Base-by-base conservation (phyloP, 352 stramenopile species). In the Globisporangium cylindrosporum region DNA sequence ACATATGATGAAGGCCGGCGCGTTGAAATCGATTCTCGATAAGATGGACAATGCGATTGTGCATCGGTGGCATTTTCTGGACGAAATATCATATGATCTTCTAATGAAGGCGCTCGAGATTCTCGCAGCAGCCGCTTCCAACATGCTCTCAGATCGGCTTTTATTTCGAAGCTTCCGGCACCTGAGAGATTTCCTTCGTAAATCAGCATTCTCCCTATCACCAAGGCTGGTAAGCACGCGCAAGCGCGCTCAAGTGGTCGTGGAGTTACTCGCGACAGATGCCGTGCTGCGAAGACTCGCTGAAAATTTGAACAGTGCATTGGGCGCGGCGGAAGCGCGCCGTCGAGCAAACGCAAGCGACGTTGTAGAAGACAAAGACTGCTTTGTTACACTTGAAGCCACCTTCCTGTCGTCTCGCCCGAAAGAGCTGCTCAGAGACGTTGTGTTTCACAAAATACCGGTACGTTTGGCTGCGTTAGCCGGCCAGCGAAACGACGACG, bases 341-440 rank as follows among this genome's bases (percentile, higher is more conserved):
- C 1, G 1, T 25, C 5, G 25, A 66, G 10, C 20, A 58, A n/a
- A 32, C 48, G 20, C 8, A 4, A 34, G 48, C 27, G 27, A 32
- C 4, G 8, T 22, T 49, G 48, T 3, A 7, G 15, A 12, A 9
- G 59, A 55, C 51, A 48, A 71, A 57, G 10, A 75, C 51, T 22
- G 18, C 5, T 41, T 73, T 72, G 15, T 59, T 49, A 64, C 73
- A 46, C 61, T 79, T 10, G 24, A 67, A 65, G 57, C 70, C 36
- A 58, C 77, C 48, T 58, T 79, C 7, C 49, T 71, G 62, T 77
- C 67, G 15, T 73, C 34, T 34, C 64, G 69, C 67, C 34, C 38
- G 8, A 74, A 68, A 43, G 69, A 67, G 27, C 58, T 68, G 20
- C 54, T 74, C 4, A 70, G 66, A 48, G 34, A 36, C 15, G 48